phyloP scores from a whole-genome alignment of 192 early-diverging fungal species.

The Backusella parvicylindrica region DNA sequence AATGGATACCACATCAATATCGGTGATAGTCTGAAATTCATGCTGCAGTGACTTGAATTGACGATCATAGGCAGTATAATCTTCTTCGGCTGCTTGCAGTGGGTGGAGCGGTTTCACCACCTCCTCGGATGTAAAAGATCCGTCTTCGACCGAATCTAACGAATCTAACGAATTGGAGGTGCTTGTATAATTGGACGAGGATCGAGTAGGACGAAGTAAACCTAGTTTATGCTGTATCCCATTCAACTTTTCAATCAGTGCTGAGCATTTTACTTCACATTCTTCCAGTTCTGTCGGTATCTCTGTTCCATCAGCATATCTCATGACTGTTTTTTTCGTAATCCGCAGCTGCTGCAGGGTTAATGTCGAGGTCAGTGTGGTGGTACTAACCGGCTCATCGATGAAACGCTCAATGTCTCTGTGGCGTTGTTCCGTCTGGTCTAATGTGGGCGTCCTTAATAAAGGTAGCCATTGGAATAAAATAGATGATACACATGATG shows the following conservation, averaged over 20 bases:
- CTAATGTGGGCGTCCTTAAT: not conserved
- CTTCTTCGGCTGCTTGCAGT: conserved; percentile 18
- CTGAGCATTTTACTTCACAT: not conserved
- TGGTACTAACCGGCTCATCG: not conserved
- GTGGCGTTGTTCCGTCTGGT: not conserved
- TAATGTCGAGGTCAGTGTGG: conserved; percentile 15
- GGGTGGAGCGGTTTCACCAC: conserved; percentile 10
- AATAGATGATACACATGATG: not conserved
- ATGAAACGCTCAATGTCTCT: not conserved
- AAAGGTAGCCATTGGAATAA: not conserved
- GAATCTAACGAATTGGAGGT: not conserved
- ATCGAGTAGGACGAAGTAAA: not conserved
- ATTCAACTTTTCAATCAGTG: not conserved
- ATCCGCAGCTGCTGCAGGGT: conserved; percentile 9
- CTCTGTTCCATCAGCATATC: not conserved
- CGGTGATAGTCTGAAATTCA: not conserved
- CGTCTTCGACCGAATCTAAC: not conserved
- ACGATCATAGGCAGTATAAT: conserved; percentile 8
- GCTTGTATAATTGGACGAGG: not conserved
- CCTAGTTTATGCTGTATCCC: not conserved
- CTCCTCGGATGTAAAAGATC: not conserved
- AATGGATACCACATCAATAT: not conserved
- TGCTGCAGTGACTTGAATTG: not conserved
- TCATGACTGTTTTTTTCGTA: conserved; percentile 3
- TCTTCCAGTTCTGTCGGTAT: not conserved